phyloP scores from a whole-genome alignment of 2,329 filamentous ascomycete species.

The Metarhizium rileyi region DNA sequence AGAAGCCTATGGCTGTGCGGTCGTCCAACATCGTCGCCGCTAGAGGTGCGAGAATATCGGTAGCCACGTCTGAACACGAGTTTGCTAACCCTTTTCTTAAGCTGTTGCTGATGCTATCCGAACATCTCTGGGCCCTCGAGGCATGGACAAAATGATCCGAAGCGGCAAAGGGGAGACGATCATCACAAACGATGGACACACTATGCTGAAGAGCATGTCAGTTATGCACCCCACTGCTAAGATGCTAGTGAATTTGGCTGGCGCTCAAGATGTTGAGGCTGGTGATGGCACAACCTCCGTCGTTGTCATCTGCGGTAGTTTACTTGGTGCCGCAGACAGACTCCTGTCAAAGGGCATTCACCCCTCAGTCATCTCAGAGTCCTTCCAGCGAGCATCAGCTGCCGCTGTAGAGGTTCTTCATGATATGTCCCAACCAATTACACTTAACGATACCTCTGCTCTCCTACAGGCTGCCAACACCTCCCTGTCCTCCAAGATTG shows the following conservation, averaged over 20 bases:
- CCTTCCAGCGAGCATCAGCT: slow-evolving; percentile 88
- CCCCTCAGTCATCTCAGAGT: slow-evolving; percentile 93
- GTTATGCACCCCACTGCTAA: slow-evolving; percentile 99
- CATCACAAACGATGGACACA: slow-evolving; percentile 99
- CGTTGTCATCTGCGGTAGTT: slow-evolving; percentile 91
- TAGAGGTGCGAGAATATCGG: slow-evolving; percentile 57
- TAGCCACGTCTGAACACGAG: not conserved
- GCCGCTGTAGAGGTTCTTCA: slow-evolving; percentile 84
- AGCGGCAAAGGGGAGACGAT: slow-evolving; percentile 94
- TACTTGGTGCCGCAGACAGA: slow-evolving; percentile 87
- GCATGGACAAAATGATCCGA: slow-evolving; percentile 99
- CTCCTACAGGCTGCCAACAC: slow-evolving; percentile 95
- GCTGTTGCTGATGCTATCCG: slow-evolving; percentile 96
- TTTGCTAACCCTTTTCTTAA: slow-evolving; percentile 25
- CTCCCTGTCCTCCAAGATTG: slow-evolving; percentile 95
- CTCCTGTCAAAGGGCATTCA: slow-evolving; percentile 90
- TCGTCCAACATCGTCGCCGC: slow-evolving; percentile 96
- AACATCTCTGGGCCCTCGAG: slow-evolving; percentile 89
- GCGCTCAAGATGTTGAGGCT: slow-evolving; percentile 95
- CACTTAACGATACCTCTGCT: slow-evolving; percentile 75
- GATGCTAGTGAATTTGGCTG: slow-evolving; percentile 96
- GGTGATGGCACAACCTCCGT: slow-evolving; percentile 98
- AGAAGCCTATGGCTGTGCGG: slow-evolving; percentile 96
- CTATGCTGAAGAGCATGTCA: slow-evolving; percentile 97
- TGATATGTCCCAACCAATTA: slow-evolving; percentile 91